A percentile compares a stretch with the other conserved stretches of the same genome.
Evolutionary conservation across 495 filamentous ascomycete genomes (phyloP).

Genomic region (Lasiosphaeria hispida): DNA sequence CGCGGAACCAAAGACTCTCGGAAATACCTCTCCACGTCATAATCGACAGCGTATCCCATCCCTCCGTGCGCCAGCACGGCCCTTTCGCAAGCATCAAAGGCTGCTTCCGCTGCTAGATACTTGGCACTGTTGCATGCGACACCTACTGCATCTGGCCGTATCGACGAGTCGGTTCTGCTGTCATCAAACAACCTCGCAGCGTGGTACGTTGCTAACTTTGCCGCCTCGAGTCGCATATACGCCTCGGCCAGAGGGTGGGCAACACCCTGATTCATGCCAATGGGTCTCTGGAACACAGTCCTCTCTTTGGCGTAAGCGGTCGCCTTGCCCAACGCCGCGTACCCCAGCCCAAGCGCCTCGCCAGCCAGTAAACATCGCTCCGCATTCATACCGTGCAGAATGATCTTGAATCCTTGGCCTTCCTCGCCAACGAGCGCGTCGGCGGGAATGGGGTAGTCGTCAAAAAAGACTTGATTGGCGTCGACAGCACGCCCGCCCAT

Average conservation of each 20-base stretch:
- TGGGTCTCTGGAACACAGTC: constrained; percentile 66
- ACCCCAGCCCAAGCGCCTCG: constrained; percentile 75
- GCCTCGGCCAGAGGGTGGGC: constrained; percentile 71
- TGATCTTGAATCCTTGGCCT: constrained; percentile 70
- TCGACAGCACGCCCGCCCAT: constrained; percentile 80
- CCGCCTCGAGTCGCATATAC: constrained; percentile 77
- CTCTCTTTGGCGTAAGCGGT: constrained; percentile 66
- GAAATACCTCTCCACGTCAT: constrained; percentile 75
- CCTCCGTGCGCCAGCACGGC: constrained; percentile 67
- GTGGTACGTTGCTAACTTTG: constrained; percentile 75
- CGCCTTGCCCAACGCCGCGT: constrained; percentile 64
- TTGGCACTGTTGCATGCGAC: constrained; percentile 75
- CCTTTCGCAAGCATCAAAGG: constrained; percentile 70
- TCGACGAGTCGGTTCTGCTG: constrained; percentile 49
- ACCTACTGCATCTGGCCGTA: constrained; percentile 62
- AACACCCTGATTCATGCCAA: constrained; percentile 74
- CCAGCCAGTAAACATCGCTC: constrained; percentile 75
- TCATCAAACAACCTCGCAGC: constrained; percentile 70
- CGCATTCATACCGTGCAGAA: constrained; percentile 82
- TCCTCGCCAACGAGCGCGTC: constrained; percentile 65
- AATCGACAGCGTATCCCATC: constrained; percentile 78
- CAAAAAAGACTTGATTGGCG: constrained; percentile 82
- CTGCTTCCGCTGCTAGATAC: constrained; percentile 76
- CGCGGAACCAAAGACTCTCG: constrained; percentile 72
- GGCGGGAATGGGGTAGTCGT: constrained; percentile 62